Base-by-base conservation (phyloP, 495 filamentous ascomycete genomes). In the Penicillium turbatum region DNA sequence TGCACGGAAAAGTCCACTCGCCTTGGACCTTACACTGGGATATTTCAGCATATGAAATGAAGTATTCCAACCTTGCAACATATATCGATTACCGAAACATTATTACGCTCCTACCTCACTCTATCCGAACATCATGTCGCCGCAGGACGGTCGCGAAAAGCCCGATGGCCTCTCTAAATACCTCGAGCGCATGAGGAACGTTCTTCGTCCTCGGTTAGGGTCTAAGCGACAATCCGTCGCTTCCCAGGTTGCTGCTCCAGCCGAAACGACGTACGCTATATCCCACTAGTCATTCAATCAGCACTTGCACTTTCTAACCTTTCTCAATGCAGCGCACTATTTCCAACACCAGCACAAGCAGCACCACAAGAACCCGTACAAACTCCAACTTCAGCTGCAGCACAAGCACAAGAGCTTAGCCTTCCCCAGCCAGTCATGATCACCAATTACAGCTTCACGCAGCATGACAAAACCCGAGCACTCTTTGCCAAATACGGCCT, bases 401-500 rank as follows among this genome's bases (percentile, higher is more conserved):
- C 42, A 26, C 46, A 55, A 6, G 48, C 47, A 15, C 32, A 44
- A 15, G 59, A 57, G 2, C 24, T 53, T 3, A 58, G 49, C 36
- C 55, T 32, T 57, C 62, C 62, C 46, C 60, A 64, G 47, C 65
- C 64, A 50, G 57, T 62, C 55, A 55, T 62, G 43, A 40, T 67
- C 27, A 48, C 64, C 53, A 57, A 69, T 53, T 72, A 72, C 66
- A 64, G 66, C 47, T 53, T 56, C 31, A 52, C 69, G 10, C 84
- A 86, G 45, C 82, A 86, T 59, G 86, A 89, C 59, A 84, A 83
- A 53, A 82, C 86, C 7, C 82, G 82, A 61, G 80, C 79, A 47
- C 73, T 92, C 21, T 88, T 88, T 60, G 83, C 86, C 56, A 85
- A 86, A 59, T 90, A 90, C 56, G 86, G 85, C 36, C 58, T 92